phyloP scores from a whole-genome alignment of 176 grass and related monocot species.

The Puya raimondii region DNA sequence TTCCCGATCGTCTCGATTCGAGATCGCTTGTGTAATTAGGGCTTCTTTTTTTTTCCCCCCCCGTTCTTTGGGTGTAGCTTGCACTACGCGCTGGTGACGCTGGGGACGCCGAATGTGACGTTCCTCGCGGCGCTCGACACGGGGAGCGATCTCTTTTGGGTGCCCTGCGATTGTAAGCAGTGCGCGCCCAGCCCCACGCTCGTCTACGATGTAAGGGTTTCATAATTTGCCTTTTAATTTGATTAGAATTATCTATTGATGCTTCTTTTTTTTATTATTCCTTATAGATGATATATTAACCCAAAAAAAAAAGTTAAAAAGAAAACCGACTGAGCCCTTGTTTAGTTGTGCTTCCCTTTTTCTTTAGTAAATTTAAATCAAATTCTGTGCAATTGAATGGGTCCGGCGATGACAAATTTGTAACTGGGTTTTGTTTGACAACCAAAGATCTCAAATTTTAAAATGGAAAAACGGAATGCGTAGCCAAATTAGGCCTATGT shows the following conservation, averaged over 20 bases:
- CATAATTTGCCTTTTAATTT: neutral
- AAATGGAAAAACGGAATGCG: too few species aligned
- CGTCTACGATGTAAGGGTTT: slow-evolving; percentile 15
- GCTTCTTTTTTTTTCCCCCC: neutral
- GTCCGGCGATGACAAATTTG: too few species aligned
- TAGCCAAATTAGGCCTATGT: too few species aligned
- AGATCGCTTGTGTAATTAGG: neutral
- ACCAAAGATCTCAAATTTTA: too few species aligned
- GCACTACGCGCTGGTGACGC: slow-evolving; percentile 58
- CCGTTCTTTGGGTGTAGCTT: slow-evolving; percentile 24
- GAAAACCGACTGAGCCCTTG: too few species aligned
- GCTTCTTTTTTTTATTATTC: neutral
- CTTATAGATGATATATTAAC: neutral
- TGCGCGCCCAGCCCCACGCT: slow-evolving; percentile 32
- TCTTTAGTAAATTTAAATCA: too few species aligned
- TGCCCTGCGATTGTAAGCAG: slow-evolving; percentile 80
- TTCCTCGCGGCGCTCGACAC: slow-evolving; percentile 91
- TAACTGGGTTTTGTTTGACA: too few species aligned
- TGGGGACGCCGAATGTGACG: slow-evolving; percentile 78
- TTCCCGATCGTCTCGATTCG: slow-evolving; percentile 1
- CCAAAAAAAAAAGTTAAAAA: neutral
- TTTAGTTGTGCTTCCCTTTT: too few species aligned
- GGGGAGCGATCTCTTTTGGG: slow-evolving; percentile 88
- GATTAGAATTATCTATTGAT: neutral
- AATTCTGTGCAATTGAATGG: too few species aligned